These are phyloP conservation scores for Schwanniomyces sp. DNA, from an alignment of 805 yeast species.

Conservation along the genomic window DNA sequence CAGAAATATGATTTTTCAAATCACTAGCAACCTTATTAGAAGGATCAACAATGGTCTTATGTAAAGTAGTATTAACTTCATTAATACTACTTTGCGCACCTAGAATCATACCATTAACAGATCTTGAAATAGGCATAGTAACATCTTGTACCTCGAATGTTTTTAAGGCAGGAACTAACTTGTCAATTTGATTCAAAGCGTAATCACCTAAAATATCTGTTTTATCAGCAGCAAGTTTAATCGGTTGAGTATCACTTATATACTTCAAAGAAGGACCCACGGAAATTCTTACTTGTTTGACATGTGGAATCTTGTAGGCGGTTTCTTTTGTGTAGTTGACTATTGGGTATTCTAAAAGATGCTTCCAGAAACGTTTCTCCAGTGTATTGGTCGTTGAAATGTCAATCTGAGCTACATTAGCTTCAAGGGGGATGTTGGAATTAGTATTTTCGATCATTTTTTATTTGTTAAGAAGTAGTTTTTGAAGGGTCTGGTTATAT, in stretches of 20 bases:
- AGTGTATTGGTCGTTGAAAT: not conserved
- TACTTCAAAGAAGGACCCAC: constrained; percentile 25
- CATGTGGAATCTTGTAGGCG: constrained; percentile 33
- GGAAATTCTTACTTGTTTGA: constrained; percentile 29
- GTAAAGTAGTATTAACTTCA: constrained; percentile 8
- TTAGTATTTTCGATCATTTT: not conserved
- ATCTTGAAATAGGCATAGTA: constrained; percentile 49
- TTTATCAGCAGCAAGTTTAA: constrained; percentile 47
- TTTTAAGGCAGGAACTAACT: constrained; percentile 56
- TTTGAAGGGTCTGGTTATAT: constrained; percentile 1
- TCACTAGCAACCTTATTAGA: constrained; percentile 46
- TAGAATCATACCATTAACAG: constrained; percentile 41
- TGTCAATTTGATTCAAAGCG: constrained; percentile 58
- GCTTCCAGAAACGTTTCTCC: constrained; percentile 20
- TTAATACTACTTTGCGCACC: constrained; percentile 8
- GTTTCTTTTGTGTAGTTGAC: constrained; percentile 39
- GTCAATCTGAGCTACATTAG: not conserved
- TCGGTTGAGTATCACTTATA: constrained; percentile 25
- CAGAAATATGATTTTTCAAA: constrained; percentile 51
- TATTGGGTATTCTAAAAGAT: constrained; percentile 49
- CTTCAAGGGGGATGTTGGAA: not conserved
- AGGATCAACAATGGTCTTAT: constrained; percentile 40
- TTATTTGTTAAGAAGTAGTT: not conserved
- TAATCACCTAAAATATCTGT: constrained; percentile 55
- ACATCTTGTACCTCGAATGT: constrained; percentile 51